These are phyloP conservation scores for Drechslerella stenobrocha DNA, from an alignment of 2,329 filamentous ascomycete genomes.

Conservation along the genomic window DNA sequence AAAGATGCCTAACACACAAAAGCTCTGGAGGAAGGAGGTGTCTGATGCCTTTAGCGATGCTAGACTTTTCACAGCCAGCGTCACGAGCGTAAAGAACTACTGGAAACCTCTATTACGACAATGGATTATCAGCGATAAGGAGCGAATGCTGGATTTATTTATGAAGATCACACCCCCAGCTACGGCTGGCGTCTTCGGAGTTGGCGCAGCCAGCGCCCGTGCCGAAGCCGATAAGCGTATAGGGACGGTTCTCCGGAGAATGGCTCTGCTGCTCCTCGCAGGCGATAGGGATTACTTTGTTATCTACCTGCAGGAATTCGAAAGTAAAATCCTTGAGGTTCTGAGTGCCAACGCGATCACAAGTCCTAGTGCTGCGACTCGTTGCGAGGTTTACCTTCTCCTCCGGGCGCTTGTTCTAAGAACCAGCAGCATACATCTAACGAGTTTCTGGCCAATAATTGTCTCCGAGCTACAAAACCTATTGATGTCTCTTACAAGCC, in stretches of 20 bases:
- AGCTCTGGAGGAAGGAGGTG: constrained; percentile 90
- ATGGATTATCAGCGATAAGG: constrained; percentile 84
- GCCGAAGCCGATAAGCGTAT: constrained; percentile 94
- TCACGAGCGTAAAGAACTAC: constrained; percentile 67
- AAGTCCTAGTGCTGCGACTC: constrained; percentile 85
- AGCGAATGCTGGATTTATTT: constrained; percentile 79
- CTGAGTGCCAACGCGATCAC: constrained; percentile 80
- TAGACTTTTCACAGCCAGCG: constrained; percentile 75
- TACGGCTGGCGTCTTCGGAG: constrained; percentile 95
- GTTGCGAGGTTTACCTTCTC: constrained; percentile 87
- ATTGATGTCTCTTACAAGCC: constrained; percentile 38
- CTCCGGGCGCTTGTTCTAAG: constrained; percentile 79
- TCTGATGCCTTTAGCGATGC: constrained; percentile 88
- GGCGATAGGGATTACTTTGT: constrained; percentile 78
- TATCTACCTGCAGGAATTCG: constrained; percentile 70
- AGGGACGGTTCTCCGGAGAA: constrained; percentile 82
- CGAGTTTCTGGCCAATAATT: constrained; percentile 84
- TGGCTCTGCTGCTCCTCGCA: constrained; percentile 77
- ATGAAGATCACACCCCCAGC: constrained; percentile 78
- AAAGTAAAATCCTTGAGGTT: constrained; percentile 85
- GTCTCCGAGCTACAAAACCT: constrained; percentile 74
- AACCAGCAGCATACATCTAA: constrained; percentile 76
- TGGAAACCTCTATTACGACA: constrained; percentile 85
- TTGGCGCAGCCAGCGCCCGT: constrained; percentile 87
- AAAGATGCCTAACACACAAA: constrained; percentile 76